Conservation (phyloP, 2,329 filamentous ascomycete species). For the Paecilomyces niveus region DNA sequence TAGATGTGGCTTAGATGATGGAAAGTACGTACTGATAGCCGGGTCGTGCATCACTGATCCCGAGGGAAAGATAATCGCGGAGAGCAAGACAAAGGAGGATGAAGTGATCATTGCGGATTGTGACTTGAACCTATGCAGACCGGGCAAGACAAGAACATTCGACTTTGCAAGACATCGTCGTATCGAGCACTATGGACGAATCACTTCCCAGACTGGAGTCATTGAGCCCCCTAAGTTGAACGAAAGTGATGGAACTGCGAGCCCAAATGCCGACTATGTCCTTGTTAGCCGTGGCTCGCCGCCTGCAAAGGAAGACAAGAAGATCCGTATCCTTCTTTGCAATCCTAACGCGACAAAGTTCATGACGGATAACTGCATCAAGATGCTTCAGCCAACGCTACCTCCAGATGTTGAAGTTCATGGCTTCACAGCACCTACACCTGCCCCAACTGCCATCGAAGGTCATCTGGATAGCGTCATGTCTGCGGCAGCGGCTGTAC, state of each 20-base stretch:
- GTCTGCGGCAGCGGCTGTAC: constrained; percentile 42
- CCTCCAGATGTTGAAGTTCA: constrained; percentile 42
- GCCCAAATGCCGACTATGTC: not conserved
- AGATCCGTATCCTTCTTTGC: constrained; percentile 37
- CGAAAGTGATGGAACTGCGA: not conserved
- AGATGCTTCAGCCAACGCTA: constrained; percentile 36
- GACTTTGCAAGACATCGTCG: constrained; percentile 24
- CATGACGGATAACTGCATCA: constrained; percentile 44
- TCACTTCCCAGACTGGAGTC: constrained; percentile 22
- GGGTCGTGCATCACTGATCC: constrained; percentile 44
- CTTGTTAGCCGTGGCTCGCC: not conserved
- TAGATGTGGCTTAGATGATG: constrained; percentile 46
- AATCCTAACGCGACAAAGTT: constrained; percentile 43
- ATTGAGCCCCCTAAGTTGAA: constrained; percentile 32
- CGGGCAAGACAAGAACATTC: constrained; percentile 42
- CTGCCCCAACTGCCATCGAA: constrained; percentile 47
- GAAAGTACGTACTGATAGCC: constrained; percentile 42
- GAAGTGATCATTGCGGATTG: constrained; percentile 47
- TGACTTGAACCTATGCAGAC: constrained; percentile 42
- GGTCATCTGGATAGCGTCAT: constrained; percentile 44
- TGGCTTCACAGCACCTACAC: constrained; percentile 45
- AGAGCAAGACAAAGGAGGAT: constrained; percentile 42
- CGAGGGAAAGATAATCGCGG: constrained; percentile 44
- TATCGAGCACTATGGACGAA: constrained; percentile 21
- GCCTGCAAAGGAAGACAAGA: not conserved